These are phyloP conservation scores for Gomphus bonarii DNA, from an alignment of 1,284 basidiomycete genomes.

Conservation along the genomic window DNA sequence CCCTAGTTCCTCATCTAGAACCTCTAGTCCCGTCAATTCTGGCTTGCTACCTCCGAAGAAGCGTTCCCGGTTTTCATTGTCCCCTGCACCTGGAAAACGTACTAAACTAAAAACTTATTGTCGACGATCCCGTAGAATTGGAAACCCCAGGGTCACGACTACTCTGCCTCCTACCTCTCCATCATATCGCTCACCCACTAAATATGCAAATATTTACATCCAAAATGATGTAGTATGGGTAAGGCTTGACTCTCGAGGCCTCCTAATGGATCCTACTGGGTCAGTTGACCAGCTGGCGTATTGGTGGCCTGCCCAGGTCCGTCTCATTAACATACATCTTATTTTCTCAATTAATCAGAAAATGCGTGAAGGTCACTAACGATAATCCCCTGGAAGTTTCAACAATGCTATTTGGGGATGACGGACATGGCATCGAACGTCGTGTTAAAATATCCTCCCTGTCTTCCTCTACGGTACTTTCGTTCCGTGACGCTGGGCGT, in stretches of 20 bases:
- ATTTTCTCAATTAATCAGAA: background rate
- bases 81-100: background rate
- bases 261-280: background rate
- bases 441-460: background rate
- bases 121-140: background rate
- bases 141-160: background rate
- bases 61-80: background rate
- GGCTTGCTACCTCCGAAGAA: background rate
- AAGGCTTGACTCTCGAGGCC: constrained; percentile 1
- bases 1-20: background rate
- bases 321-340: background rate
- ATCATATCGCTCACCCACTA: background rate
- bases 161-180: background rate
- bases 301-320: constrained; percentile 14
- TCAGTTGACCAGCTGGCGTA: background rate
- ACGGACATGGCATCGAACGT: constrained; percentile 7
- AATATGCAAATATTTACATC: background rate
- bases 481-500: background rate
- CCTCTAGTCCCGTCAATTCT: background rate
- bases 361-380: background rate
- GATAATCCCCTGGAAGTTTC: constrained; percentile 2
- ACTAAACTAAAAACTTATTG: background rate
- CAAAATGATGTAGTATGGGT: constrained; percentile 8
- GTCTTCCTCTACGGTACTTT: background rate
- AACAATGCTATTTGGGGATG: constrained; percentile 8